phyloP scores from a whole-genome alignment of 2,329 filamentous ascomycete genomes.

The Fusarium oxysporum region DNA sequence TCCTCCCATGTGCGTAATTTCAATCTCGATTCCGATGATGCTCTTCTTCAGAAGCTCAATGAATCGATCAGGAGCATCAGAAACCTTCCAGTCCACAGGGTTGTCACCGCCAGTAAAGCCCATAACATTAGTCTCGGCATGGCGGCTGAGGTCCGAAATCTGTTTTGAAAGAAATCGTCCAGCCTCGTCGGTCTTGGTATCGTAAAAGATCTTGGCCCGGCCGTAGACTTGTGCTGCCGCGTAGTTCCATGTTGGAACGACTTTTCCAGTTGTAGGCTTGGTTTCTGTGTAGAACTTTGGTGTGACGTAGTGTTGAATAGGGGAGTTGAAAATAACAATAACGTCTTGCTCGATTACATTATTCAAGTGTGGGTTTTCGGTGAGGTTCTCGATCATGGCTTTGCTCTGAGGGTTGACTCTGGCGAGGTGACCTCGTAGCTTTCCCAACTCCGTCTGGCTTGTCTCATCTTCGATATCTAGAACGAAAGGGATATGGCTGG shows the following conservation, averaged over 20 bases:
- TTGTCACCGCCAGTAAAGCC: slow-evolving; percentile 57
- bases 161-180: slow-evolving; percentile 60
- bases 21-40: slow-evolving; percentile 71
- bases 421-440: slow-evolving; percentile 71
- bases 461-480: slow-evolving; percentile 61
- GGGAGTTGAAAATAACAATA: slow-evolving; percentile 70
- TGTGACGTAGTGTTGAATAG: slow-evolving; percentile 72
- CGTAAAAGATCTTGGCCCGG: slow-evolving; percentile 63
- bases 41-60: slow-evolving; percentile 67
- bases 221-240: slow-evolving; percentile 74
- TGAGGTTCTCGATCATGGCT: slow-evolving; percentile 63
- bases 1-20: slow-evolving; percentile 65
- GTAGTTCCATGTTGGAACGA: slow-evolving; percentile 79
- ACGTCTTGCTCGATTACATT: slow-evolving; percentile 64
- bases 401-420: slow-evolving; percentile 73
- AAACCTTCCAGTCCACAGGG: slow-evolving; percentile 63
- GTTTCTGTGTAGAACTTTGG: slow-evolving; percentile 76
- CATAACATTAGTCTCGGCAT: slow-evolving; percentile 68
- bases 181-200: slow-evolving; percentile 60
- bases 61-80: slow-evolving; percentile 67
- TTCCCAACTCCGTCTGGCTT: slow-evolving; percentile 54
- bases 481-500: slow-evolving; percentile 70
- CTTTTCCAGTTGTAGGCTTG: slow-evolving; percentile 72
- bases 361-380: slow-evolving; percentile 26
- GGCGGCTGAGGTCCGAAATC: slow-evolving; percentile 62